Conservation (phyloP, 139 green algal genomes). For the Micractinium sp. region DNA sequence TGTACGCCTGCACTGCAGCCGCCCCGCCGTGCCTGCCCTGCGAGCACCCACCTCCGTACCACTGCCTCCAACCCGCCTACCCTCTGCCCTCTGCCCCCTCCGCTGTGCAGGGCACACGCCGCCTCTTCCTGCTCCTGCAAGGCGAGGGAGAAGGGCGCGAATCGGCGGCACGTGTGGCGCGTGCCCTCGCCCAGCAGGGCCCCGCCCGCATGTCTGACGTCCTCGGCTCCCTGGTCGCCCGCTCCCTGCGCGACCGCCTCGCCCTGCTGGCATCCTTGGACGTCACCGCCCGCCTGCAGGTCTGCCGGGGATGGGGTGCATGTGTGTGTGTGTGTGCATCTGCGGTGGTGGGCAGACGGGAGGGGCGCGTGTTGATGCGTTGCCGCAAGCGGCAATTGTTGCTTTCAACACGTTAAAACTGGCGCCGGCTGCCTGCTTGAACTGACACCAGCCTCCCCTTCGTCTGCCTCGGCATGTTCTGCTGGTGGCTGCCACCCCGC, state of each 20-base stretch:
- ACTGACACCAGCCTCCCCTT: too few species aligned
- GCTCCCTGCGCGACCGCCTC: slow-evolving; percentile 27
- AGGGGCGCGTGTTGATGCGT: too few species aligned
- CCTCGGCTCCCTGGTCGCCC: slow-evolving; percentile 31
- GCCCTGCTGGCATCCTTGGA: slow-evolving; percentile 24
- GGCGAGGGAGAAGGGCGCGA: slow-evolving; percentile 20
- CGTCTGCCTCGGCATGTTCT: too few species aligned
- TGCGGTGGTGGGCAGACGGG: not conserved
- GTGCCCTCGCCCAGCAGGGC: slow-evolving; percentile 22
- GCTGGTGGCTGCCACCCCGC: too few species aligned
- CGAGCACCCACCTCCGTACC: not conserved
- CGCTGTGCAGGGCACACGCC: slow-evolving; percentile 31
- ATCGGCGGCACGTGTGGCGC: slow-evolving; percentile 3
- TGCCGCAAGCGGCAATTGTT: not conserved
- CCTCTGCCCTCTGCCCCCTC: not conserved
- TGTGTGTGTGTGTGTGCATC: not conserved
- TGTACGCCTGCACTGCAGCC: not conserved
- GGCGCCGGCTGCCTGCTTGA: too few species aligned
- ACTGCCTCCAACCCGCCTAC: not conserved
- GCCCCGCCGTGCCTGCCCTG: not conserved
- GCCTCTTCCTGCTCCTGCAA: slow-evolving; percentile 33
- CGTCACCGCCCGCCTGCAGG: slow-evolving; percentile 13
- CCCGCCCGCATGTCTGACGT: slow-evolving; percentile 33
- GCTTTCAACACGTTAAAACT: not conserved
- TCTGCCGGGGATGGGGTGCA: not conserved